Percentiles rank a stretch among this genome's conserved stretches.
Evolutionary conservation across 2,329 filamentous ascomycete species (phyloP).

Genomic region (Fusarium brachygibbosum): DNA sequence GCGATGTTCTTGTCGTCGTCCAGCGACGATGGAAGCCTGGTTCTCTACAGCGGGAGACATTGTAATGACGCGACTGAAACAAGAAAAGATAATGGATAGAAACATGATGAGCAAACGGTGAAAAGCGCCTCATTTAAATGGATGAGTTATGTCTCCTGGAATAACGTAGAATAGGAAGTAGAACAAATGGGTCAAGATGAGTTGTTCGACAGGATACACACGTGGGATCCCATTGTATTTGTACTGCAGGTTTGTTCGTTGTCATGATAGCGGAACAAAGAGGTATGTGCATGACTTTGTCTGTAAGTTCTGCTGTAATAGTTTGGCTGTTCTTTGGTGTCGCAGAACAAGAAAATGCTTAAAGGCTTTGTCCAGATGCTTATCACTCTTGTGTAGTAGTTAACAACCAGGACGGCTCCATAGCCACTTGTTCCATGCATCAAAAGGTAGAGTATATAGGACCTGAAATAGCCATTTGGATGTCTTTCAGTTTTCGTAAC

Average conservation of each 20-base stretch:
- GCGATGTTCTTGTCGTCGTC: neutral
- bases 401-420: neutral
- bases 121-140: neutral
- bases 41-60: neutral
- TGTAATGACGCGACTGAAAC: neutral
- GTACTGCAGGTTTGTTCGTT: neutral
- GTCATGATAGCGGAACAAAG: slow-evolving; percentile 10
- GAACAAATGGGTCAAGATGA: neutral
- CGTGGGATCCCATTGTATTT: neutral
- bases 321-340: slow-evolving; percentile 3
- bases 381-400: neutral
- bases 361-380: slow-evolving; percentile 24
- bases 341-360: slow-evolving; percentile 15
- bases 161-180: neutral
- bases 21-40: neutral
- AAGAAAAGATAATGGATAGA: neutral
- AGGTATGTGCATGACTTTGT: neutral
- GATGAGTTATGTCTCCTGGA: neutral
- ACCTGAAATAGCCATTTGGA: neutral
- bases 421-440: neutral
- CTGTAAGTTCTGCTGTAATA: neutral
- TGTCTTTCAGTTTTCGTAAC: neutral
- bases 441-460: slow-evolving; percentile 7
- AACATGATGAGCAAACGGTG: neutral
- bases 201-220: neutral